These are phyloP conservation scores for Neoscytalidium dimidiatum DNA, from an alignment of 2,329 filamentous ascomycete species.

Conservation along the genomic window DNA sequence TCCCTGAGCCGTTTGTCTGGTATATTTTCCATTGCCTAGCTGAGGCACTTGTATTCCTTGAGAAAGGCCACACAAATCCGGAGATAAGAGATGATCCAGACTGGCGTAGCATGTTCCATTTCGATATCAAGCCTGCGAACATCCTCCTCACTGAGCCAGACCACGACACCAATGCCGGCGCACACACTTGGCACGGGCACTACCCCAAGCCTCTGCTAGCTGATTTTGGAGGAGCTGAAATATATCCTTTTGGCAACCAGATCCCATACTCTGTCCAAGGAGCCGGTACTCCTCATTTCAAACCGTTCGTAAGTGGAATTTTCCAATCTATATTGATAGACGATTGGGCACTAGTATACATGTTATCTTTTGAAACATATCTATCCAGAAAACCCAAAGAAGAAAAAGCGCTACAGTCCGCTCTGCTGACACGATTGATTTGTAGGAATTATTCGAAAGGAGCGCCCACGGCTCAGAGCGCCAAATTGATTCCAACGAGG, in stretches of 20 bases:
- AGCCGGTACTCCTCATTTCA: not conserved
- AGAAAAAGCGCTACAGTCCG: too few relatives aligned
- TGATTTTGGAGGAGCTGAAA: not conserved
- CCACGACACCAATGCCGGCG: not conserved
- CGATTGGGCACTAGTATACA: too few relatives aligned
- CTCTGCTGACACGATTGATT: not conserved
- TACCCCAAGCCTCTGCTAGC: not conserved
- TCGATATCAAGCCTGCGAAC: conserved; percentile 11
- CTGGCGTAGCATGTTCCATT: not conserved
- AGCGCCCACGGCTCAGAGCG: too few relatives aligned
- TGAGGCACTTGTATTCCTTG: not conserved
- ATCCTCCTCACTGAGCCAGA: not conserved
- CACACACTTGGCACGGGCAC: not conserved
- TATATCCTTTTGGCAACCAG: not conserved
- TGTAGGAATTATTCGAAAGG: not conserved
- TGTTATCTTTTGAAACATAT: too few relatives aligned
- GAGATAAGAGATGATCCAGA: not conserved
- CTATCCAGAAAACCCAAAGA: too few relatives aligned
- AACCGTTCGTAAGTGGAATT: not conserved
- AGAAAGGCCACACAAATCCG: not conserved
- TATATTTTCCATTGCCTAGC: conserved; percentile 3
- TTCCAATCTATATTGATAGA: too few relatives aligned
- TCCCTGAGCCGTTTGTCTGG: conserved; percentile 14
- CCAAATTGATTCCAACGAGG: not conserved
- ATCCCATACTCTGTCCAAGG: not conserved